Evolutionary conservation across 176 grass and related monocot genomes (phyloP).

Genomic region (Pontederia crassipes): DNA sequence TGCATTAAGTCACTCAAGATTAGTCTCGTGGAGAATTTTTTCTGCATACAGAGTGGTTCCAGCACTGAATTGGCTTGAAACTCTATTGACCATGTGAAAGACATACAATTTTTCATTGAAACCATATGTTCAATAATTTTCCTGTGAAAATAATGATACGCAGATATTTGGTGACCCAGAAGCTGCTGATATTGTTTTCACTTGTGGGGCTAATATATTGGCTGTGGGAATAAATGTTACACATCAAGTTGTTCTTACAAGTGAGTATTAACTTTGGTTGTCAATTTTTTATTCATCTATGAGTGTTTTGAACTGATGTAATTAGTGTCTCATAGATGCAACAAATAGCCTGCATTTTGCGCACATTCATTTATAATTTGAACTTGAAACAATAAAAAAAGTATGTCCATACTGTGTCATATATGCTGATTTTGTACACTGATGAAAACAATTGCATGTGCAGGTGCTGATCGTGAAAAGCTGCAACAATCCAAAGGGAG

Average conservation of each 20-base stretch:
- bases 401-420: too few relatives aligned
- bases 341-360: too few relatives aligned
- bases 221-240: conserved; percentile 82
- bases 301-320: too few relatives aligned
- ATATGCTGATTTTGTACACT: not conserved
- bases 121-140: not conserved
- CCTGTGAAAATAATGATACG: not conserved
- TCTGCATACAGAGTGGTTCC: too few relatives aligned
- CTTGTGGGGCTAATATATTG: conserved; percentile 81
- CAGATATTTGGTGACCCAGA: conserved; percentile 67
- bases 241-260: conserved; percentile 77
- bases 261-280: conserved; percentile 24
- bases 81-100: too few relatives aligned
- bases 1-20: too few relatives aligned
- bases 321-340: too few relatives aligned
- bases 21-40: too few relatives aligned
- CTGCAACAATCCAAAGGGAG: conserved; percentile 53
- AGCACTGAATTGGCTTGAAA: too few relatives aligned
- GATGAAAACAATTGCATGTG: not conserved
- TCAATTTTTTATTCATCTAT: too few relatives aligned
- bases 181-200: conserved; percentile 84
- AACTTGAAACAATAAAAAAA: too few relatives aligned
- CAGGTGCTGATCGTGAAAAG: conserved; percentile 60
- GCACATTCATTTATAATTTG: too few relatives aligned
- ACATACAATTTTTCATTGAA: not conserved